Conservation (phyloP, 2,329 filamentous ascomycete genomes). For the Monosporascus sp. region DNA sequence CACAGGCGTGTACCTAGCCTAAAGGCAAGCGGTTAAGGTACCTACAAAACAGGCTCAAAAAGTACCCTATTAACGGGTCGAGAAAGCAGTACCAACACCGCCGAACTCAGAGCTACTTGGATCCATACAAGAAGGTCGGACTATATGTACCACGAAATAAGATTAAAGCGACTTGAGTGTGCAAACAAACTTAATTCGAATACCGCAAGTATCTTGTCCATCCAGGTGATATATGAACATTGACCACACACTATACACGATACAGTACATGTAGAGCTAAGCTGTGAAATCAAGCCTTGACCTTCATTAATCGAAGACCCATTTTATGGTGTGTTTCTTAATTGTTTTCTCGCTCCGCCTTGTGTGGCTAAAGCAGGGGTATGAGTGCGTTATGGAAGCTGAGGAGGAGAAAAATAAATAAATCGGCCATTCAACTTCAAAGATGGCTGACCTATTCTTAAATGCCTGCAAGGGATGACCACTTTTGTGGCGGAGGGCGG, state of each 20-base stretch:
- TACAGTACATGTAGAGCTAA: too few relatives aligned
- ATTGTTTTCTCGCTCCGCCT: not conserved
- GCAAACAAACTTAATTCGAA: not conserved
- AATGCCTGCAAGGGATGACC: too few relatives aligned
- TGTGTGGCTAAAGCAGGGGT: not conserved
- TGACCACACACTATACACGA: too few relatives aligned
- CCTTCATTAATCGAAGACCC: not conserved
- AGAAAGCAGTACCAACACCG: not conserved
- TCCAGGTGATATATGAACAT: too few relatives aligned
- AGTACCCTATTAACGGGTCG: not conserved
- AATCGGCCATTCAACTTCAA: not conserved
- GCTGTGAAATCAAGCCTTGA: not conserved
- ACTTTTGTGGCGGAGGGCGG: too few relatives aligned
- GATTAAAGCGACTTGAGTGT: not conserved
- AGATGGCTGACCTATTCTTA: too few relatives aligned
- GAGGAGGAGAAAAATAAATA: not conserved
- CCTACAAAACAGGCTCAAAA: not conserved
- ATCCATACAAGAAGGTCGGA: not conserved
- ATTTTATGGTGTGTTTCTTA: not conserved
- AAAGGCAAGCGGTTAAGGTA: not conserved
- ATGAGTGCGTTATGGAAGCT: not conserved
- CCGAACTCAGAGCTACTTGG: not conserved
- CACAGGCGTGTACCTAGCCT: not conserved
- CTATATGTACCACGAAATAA: not conserved
- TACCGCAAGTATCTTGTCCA: not conserved